Percentiles rank a stretch among this genome's conserved stretches.
Evolutionary conservation across 768 basidiomycete genomes (phyloP).

Genomic region (Xerocomellus amylosporus): DNA sequence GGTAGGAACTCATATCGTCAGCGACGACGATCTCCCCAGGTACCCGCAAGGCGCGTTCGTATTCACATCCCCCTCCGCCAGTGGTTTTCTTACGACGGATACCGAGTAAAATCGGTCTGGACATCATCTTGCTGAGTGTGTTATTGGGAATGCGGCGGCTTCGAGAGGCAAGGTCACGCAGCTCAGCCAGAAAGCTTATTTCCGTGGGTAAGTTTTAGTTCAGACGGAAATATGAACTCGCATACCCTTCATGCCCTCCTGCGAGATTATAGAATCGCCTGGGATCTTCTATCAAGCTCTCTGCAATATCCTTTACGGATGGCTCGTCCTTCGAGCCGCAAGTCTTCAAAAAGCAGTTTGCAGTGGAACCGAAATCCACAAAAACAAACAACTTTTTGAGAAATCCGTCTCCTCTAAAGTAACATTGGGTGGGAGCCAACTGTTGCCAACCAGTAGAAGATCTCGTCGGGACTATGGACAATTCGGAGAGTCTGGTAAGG

Average conservation of each 20-base stretch:
- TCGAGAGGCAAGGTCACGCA: constrained; percentile 80
- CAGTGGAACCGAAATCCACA: constrained; percentile 76
- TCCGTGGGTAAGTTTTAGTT: neutral
- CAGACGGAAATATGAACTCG: neutral
- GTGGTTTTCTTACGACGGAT: constrained; percentile 48
- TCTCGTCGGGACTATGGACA: constrained; percentile 47
- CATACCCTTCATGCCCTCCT: constrained; percentile 62
- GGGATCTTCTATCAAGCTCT: constrained; percentile 63
- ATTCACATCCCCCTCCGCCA: constrained; percentile 59
- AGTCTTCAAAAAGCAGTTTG: constrained; percentile 76
- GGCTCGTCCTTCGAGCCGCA: constrained; percentile 86
- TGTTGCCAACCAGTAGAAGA: constrained; percentile 20
- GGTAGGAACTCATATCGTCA: constrained; percentile 76
- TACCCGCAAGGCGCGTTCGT: constrained; percentile 49
- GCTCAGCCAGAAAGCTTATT: constrained; percentile 68
- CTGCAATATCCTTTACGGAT: constrained; percentile 72
- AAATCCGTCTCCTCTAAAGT: constrained; percentile 59
- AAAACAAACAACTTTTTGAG: constrained; percentile 81
- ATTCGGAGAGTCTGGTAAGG: constrained; percentile 49
- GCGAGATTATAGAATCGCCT: constrained; percentile 63
- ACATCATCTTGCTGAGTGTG: constrained; percentile 57
- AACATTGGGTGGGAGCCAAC: constrained; percentile 62
- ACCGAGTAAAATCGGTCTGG: constrained; percentile 66
- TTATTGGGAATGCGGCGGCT: constrained; percentile 46
- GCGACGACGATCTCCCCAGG: constrained; percentile 72